Base-by-base conservation (phyloP, 2,329 filamentous ascomycete genomes). In the Ceratocystis albifundus region DNA sequence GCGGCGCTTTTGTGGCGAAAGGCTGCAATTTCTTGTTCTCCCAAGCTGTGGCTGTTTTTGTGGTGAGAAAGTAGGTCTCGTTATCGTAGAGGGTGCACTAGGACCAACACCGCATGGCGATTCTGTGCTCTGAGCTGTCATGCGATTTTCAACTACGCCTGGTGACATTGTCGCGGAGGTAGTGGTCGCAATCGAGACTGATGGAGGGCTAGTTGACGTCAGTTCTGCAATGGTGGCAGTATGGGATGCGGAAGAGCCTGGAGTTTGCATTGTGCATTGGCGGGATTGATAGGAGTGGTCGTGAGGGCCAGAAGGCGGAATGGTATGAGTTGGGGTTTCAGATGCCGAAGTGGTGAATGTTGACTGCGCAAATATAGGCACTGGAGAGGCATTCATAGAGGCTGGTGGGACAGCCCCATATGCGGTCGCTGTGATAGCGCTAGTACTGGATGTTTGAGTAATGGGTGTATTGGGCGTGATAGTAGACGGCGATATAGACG, bases 1-100 rank as follows among this genome's bases (percentile, higher is more conserved):
- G 10, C 66, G 46, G 2, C 68, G 68, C 62, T 69, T 69, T 15
- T 66, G 62, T 25, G 66, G 68, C 4, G 67, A 68, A 46, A 65
- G 36, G 25, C 50, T 62, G 36, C 28, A 61, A 12, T 65, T 46
- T 46, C 66, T 28, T 4, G 55, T 32, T 4, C 17, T n/a, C 15
- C 17, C 30, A 7, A 28, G 30, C 30, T 59, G 28, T n/a, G 20
- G 28, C 8, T 59, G 55, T 32, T 57, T 15, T 32, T 25, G 53
- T 32, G 55, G n/a, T 36, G 17, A 36, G n/a, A 36, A n/a, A 59
- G 12, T 12, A 59, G 55, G 55, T 17, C 15, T 30, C 4, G 55
- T 15, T 17, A n/a, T 36, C 17, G 55, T 32, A 8, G 62, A 64
- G 46, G 46, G 30, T 10, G 45, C 55, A 22, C 46, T 12, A 8